These are phyloP conservation scores for Eucalyptus dawsonii DNA, from an alignment of 345 rosid species.

Conservation along the genomic window DNA sequence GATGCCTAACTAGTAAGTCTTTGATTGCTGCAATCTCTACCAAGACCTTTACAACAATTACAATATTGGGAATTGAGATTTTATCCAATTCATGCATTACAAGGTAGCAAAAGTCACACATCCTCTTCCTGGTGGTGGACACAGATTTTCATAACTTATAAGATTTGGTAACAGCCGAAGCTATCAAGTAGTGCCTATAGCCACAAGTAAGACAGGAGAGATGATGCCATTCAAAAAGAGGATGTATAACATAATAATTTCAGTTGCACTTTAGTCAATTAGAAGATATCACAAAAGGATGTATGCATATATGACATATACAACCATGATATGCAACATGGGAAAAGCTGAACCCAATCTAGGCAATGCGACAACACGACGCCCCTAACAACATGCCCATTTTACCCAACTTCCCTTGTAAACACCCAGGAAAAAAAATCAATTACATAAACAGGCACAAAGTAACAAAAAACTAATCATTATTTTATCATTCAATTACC, in stretches of 20 bases:
- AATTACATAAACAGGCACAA: too few relatives aligned
- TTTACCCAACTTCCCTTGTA: too few relatives aligned
- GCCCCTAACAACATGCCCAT: too few relatives aligned
- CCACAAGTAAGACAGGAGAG: neutral
- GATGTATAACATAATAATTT: neutral
- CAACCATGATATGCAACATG: neutral
- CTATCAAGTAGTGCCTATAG: conserved; percentile 91
- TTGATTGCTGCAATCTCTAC: conserved; percentile 54
- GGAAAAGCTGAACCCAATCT: neutral
- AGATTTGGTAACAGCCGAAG: conserved; percentile 77
- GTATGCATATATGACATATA: neutral
- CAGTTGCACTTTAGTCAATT: neutral
- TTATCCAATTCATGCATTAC: neutral
- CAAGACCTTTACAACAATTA: conserved; percentile 21
- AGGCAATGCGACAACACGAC: neutral
- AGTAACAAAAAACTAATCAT: too few relatives aligned
- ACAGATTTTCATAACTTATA: neutral
- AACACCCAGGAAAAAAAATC: too few relatives aligned
- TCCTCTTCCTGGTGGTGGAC: neutral
- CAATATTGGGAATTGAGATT: neutral
- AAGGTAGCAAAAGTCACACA: neutral
- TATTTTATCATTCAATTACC: too few relatives aligned
- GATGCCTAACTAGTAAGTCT: conserved; percentile 41
- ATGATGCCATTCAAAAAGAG: neutral
- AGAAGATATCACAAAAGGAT: neutral